A percentile compares a stretch with the other conserved stretches of the same genome.
Evolutionary conservation across 176 grass and related monocot species (phyloP).

Genomic region (Oryza meyeriana): DNA sequence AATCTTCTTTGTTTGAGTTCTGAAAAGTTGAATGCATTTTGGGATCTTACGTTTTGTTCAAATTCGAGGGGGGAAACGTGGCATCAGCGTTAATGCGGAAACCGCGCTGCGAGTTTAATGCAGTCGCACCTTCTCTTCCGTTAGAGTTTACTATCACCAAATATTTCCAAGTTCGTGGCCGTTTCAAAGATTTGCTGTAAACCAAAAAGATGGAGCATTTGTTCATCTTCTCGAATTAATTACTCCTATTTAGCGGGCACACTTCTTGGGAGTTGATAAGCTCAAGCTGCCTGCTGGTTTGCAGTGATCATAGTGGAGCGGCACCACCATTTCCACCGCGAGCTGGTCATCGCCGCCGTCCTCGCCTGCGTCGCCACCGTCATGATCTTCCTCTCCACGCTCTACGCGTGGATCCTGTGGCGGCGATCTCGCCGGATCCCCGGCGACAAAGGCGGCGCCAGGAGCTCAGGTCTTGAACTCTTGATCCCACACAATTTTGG

Average conservation of each 20-base stretch:
- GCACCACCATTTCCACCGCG: constrained; percentile 63
- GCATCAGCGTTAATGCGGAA: background rate
- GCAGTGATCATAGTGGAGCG: constrained; percentile 57
- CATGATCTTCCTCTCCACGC: constrained; percentile 58
- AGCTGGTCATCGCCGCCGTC: constrained; percentile 60
- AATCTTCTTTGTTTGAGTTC: background rate
- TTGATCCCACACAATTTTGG: background rate
- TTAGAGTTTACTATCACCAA: background rate
- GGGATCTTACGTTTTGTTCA: constrained; percentile 18
- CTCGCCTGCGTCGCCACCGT: constrained; percentile 59
- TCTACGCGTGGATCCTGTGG: constrained; percentile 77
- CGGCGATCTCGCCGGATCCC: constrained; percentile 46
- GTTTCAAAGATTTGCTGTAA: background rate
- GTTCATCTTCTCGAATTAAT: background rate
- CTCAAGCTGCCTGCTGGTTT: background rate
- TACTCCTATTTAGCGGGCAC: background rate
- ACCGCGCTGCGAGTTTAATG: constrained; percentile 13
- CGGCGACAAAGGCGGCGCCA: constrained; percentile 31
- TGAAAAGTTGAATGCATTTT: background rate
- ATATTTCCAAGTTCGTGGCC: background rate
- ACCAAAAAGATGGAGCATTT: background rate
- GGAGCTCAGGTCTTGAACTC: constrained; percentile 51
- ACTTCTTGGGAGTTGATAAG: background rate
- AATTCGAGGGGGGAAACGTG: background rate
- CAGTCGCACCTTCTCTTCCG: constrained; percentile 1